phyloP scores from a whole-genome alignment of 2,329 filamentous ascomycete genomes.

The Dothiorella sarmentorum region DNA sequence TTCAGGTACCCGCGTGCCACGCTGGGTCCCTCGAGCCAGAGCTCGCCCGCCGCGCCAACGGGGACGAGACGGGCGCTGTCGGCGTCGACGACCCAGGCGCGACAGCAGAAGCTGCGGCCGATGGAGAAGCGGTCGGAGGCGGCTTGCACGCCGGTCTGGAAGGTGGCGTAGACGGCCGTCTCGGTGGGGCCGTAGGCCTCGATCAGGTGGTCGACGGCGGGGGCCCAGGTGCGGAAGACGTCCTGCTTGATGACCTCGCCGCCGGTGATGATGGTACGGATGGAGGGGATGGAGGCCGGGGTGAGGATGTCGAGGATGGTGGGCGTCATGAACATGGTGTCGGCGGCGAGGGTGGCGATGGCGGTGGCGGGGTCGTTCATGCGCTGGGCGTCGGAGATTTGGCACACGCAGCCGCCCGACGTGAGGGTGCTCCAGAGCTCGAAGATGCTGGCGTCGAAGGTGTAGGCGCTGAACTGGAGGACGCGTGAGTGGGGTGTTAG shows the following conservation, averaged over 20 bases:
- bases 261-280: constrained; percentile 38
- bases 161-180: constrained; percentile 13
- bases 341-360: constrained; percentile 52
- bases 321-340: constrained; percentile 56
- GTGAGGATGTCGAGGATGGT: constrained; percentile 49
- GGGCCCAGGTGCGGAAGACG: constrained; percentile 23
- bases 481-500: constrained; percentile 26
- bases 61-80: constrained; percentile 23
- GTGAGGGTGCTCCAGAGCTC: constrained; percentile 30
- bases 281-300: constrained; percentile 35
- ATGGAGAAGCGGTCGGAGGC: constrained; percentile 25
- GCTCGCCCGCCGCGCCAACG: constrained; percentile 46
- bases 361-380: constrained; percentile 49
- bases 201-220: constrained; percentile 2
- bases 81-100: constrained; percentile 29
- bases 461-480: constrained; percentile 25
- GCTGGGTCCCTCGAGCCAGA: constrained; percentile 46
- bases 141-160: constrained; percentile 31
- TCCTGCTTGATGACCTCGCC: constrained; percentile 42
- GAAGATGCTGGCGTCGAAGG: constrained; percentile 33
- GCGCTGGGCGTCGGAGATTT: constrained; percentile 53
- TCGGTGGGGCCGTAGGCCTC: constrained; percentile 18
- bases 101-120: neutral
- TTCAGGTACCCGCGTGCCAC: constrained; percentile 45
- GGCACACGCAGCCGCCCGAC: constrained; percentile 59